These are phyloP conservation scores for Triangularia verruculosa DNA, from an alignment of 2,329 filamentous ascomycete genomes.

Conservation along the genomic window DNA sequence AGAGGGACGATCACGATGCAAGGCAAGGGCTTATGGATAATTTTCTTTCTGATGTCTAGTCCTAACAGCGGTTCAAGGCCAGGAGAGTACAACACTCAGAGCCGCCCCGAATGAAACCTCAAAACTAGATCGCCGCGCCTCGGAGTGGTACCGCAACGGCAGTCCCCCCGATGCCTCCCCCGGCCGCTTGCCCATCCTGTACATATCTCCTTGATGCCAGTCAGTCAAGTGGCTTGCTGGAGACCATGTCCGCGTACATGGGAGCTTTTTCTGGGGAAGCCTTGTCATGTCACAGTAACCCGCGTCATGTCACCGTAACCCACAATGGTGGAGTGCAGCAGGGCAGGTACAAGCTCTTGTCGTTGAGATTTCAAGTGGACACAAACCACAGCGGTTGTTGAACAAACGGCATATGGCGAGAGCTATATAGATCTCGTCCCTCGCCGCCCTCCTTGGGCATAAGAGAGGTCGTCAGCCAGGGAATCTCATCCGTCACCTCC, in stretches of 20 bases:
- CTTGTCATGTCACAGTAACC: too few species aligned
- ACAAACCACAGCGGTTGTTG: neutral
- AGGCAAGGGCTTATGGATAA: neutral
- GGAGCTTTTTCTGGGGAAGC: constrained; percentile 6
- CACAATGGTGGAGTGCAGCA: constrained; percentile 1
- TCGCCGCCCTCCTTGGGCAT: neutral
- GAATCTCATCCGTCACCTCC: constrained; percentile 5
- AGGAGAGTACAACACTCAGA: neutral
- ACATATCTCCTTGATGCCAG: constrained; percentile 19
- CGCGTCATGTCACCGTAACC: neutral
- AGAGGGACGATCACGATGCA: neutral
- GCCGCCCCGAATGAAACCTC: constrained; percentile 13
- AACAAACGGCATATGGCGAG: neutral
- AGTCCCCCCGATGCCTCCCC: constrained; percentile 7
- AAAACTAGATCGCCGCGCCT: constrained; percentile 5
- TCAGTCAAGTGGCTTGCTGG: constrained; percentile 23
- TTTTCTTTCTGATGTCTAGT: neutral
- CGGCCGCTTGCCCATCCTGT: constrained; percentile 23
- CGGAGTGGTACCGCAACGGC: constrained; percentile 12
- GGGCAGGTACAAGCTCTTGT: neutral
- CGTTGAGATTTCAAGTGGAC: constrained; percentile 3
- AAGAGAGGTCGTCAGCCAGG: constrained; percentile 9
- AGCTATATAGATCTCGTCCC: constrained; percentile 13
- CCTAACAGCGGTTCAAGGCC: neutral
- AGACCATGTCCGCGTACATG: neutral